Percentiles rank a stretch among this genome's conserved stretches.
phyloP scores from a whole-genome alignment of 2,329 filamentous ascomycete species.

The Stachybotrys chlorohalonatus region DNA sequence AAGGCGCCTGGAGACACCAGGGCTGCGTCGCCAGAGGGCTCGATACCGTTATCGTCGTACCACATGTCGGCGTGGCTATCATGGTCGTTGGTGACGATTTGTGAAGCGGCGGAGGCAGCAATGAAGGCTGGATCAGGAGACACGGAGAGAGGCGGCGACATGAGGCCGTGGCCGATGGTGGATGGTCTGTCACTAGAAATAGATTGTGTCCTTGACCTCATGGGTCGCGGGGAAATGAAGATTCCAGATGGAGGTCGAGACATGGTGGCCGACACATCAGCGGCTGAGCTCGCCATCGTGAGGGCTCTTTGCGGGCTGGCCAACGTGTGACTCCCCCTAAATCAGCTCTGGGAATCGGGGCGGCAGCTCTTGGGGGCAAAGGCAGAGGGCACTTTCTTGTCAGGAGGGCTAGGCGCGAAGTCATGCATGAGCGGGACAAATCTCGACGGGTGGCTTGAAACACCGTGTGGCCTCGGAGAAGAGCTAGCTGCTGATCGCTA shows the following conservation, averaged over 20 bases:
- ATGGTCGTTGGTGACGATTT: slow-evolving; percentile 85
- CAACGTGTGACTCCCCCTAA: slow-evolving; percentile 10
- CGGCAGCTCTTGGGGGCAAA: not conserved
- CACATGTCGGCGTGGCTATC: slow-evolving; percentile 63
- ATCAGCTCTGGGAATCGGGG: not conserved
- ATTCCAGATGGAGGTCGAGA: slow-evolving; percentile 25
- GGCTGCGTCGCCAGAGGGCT: slow-evolving; percentile 58
- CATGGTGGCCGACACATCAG: slow-evolving; percentile 11
- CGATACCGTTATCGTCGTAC: slow-evolving; percentile 59
- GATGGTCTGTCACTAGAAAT: slow-evolving; percentile 65
- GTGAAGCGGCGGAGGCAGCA: slow-evolving; percentile 75
- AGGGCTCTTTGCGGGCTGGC: slow-evolving; percentile 13
- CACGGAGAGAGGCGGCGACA: slow-evolving; percentile 58
- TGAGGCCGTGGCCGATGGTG: slow-evolving; percentile 45
- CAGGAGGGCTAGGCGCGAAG: not conserved
- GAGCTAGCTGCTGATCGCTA: not conserved
- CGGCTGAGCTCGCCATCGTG: slow-evolving; percentile 16
- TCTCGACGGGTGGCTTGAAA: not conserved
- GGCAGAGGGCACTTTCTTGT: not conserved
- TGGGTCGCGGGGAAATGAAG: slow-evolving; percentile 19
- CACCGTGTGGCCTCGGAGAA: not conserved
- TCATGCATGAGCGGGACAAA: not conserved
- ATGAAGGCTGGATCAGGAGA: slow-evolving; percentile 81
- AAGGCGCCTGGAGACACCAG: slow-evolving; percentile 66
- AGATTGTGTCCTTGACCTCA: slow-evolving; percentile 48